phyloP scores from a whole-genome alignment of 192 early-diverging fungal species.

The Coemansia sp. region DNA sequence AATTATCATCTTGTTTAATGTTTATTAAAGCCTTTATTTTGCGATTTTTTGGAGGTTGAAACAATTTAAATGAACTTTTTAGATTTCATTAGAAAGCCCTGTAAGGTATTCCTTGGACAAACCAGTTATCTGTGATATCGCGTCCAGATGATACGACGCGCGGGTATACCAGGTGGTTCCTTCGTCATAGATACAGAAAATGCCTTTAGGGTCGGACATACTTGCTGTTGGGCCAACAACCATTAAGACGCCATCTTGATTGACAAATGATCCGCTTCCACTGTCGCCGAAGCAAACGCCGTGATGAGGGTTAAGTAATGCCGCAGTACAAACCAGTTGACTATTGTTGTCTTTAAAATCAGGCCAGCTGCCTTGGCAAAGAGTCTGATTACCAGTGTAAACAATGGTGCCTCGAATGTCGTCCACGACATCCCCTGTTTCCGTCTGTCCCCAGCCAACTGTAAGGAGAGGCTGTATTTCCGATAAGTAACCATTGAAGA shows the following conservation, averaged over 20 bases:
- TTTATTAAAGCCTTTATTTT: background rate
- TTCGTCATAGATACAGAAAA: background rate
- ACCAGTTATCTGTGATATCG: background rate
- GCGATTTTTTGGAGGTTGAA: background rate
- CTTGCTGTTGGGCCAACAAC: background rate
- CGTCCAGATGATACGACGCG: background rate
- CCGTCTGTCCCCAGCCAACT: background rate
- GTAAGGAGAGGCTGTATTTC: background rate
- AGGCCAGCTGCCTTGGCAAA: background rate
- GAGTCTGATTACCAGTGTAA: background rate
- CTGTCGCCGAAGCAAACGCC: background rate
- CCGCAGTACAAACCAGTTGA: background rate
- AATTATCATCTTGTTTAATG: background rate
- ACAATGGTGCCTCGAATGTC: background rate
- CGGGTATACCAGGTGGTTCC: background rate
- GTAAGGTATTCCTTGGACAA: slow-evolving; percentile 3
- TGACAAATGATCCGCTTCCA: background rate
- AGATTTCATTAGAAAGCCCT: background rate
- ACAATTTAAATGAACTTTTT: background rate
- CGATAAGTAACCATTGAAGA: background rate
- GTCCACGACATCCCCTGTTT: background rate
- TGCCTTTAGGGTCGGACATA: background rate
- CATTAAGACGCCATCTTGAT: slow-evolving; percentile 2
- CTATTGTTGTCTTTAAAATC: background rate
- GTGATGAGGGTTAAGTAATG: background rate